phyloP scores from a whole-genome alignment of 2,329 filamentous ascomycete species.

The Chaetomiaceae sp. region DNA sequence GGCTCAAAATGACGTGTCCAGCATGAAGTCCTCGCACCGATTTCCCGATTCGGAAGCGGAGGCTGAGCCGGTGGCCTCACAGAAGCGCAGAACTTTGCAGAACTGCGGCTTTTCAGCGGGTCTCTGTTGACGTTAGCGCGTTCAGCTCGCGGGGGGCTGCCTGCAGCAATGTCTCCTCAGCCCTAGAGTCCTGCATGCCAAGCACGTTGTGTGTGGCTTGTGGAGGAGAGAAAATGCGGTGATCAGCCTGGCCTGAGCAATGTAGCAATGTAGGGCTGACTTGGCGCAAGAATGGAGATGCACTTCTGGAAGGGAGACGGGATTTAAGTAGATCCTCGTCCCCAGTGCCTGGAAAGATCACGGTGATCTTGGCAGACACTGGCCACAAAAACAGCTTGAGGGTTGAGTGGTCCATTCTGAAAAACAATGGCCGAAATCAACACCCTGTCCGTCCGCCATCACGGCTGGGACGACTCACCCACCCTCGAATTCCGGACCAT shows the following conservation, averaged over 20 bases:
- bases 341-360: too few species aligned
- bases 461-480: constrained; percentile 2
- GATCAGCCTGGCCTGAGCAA: neutral
- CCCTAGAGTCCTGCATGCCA: constrained; percentile 12
- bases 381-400: neutral
- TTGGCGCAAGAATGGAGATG: too few species aligned
- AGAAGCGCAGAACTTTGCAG: neutral
- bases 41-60: neutral
- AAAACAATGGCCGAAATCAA: neutral
- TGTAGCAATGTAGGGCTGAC: neutral
- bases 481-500: constrained; percentile 1
- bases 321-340: too few species aligned
- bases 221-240: neutral
- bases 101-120: constrained; percentile 7
- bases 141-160: neutral
- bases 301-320: too few species aligned
- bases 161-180: constrained; percentile 11
- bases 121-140: neutral
- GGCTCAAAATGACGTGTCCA: too few species aligned
- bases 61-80: neutral
- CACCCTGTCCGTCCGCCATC: constrained; percentile 3
- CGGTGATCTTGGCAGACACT: too few species aligned
- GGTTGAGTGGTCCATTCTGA: too few species aligned
- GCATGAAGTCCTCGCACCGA: constrained; percentile 7
- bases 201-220: constrained; percentile 4